Evolutionary conservation across 495 filamentous ascomycete genomes (phyloP).

Genomic region (Hypoxylon cercidicola): DNA sequence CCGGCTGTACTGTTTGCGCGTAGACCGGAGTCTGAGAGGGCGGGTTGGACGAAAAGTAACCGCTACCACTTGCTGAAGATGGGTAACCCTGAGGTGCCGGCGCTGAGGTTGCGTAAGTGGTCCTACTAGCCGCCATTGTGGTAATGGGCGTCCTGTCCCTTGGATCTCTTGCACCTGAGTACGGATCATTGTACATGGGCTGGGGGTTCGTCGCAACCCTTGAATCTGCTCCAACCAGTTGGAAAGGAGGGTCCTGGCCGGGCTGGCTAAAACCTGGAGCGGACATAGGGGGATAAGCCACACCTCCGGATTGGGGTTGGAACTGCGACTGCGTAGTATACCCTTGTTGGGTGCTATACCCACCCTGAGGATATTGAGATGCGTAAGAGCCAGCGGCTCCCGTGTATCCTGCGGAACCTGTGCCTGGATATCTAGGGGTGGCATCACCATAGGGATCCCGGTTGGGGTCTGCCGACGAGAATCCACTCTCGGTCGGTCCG

Average conservation of each 20-base stretch:
- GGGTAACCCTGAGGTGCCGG: constrained; percentile 43
- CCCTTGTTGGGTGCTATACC: constrained; percentile 45
- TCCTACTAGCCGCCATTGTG: constrained; percentile 41
- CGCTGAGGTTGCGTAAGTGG: constrained; percentile 47
- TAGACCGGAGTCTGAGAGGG: constrained; percentile 44
- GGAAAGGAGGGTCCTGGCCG: constrained; percentile 44
- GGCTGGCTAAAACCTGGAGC: constrained; percentile 42
- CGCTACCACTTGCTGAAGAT: constrained; percentile 34
- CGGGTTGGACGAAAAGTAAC: constrained; percentile 49
- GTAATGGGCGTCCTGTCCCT: constrained; percentile 46
- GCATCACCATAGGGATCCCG: constrained; percentile 46
- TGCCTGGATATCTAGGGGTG: constrained; percentile 51
- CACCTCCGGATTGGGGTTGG: constrained; percentile 26
- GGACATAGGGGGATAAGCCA: constrained; percentile 30
- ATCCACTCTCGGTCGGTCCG: constrained; percentile 52
- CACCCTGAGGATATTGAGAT: constrained; percentile 44
- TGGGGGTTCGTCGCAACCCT: constrained; percentile 41
- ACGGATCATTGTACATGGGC: constrained; percentile 42
- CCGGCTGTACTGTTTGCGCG: constrained; percentile 49
- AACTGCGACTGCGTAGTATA: constrained; percentile 45
- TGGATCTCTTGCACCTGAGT: constrained; percentile 39
- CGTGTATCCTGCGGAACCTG: constrained; percentile 47
- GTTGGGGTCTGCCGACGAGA: constrained; percentile 36
- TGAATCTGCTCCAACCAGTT: constrained; percentile 45
- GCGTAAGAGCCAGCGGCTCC: constrained; percentile 47